phyloP scores from a whole-genome alignment of 257 asterid genomes.

The Jacaranda mimosifolia region DNA sequence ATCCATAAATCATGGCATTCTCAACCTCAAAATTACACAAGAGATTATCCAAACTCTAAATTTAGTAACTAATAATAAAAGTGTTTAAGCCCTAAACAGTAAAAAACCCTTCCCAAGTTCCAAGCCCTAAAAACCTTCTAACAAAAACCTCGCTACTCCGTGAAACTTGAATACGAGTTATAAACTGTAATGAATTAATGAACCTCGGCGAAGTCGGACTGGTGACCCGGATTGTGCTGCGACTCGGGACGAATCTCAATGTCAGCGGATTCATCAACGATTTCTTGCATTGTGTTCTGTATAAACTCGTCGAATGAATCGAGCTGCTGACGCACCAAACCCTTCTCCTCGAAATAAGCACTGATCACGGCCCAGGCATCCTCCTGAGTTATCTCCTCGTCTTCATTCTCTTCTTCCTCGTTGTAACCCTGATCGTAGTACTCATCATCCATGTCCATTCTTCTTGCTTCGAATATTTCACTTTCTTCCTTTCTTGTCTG shows the following conservation, averaged over 20 bases:
- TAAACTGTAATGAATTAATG: constrained; percentile 21
- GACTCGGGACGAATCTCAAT: constrained; percentile 98
- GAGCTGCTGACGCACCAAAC: constrained; percentile 92
- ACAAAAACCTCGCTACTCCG: background rate
- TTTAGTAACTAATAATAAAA: no score
- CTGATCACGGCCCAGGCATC: constrained; percentile 99
- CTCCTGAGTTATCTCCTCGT: constrained; percentile 93
- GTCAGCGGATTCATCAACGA: constrained; percentile 91
- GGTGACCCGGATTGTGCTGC: constrained; percentile 95
- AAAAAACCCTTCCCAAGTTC: no score
- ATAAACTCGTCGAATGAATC: constrained; percentile 97
- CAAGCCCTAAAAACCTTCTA: no score
- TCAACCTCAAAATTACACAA: no score
- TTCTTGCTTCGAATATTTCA: background rate
- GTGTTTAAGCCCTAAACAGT: no score
- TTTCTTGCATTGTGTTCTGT: constrained; percentile 98
- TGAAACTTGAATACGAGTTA: background rate
- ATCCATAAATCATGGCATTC: no score
- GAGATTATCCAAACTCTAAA: no score
- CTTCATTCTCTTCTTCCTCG: constrained; percentile 58
- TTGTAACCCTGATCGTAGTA: constrained; percentile 52
- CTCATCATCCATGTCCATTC: constrained; percentile 78
- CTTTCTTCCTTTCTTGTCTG: background rate
- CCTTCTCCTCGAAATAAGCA: constrained; percentile 96
- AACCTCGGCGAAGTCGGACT: constrained; percentile 93